Evolutionary conservation across 148 eudicot genomes (phyloP), one percentile per base, ranked within the genome.

Genomic region (Camellia lanceoleosa): DNA sequence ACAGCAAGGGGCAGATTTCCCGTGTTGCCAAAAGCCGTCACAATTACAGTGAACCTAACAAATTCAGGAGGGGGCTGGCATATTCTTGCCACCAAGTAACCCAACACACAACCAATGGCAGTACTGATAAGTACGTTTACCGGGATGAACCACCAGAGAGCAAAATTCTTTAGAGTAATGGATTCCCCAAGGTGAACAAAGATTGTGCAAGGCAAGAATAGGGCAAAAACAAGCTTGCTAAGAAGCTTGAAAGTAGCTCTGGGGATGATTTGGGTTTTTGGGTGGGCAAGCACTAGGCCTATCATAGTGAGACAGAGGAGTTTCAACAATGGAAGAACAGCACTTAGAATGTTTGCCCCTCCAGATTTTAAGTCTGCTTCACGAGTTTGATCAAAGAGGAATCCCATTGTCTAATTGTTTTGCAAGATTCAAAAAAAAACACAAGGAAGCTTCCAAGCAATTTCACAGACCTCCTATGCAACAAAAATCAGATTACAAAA

Each of bases 71-170:
- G 97, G 0, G 98, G 96, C 8, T 86, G 87, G 72, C 97, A 93
- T 54, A 95, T 83, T 10, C 76, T 68, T 6, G 92, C 85, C 30
- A 95, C 98, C 23, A 92, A 13, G 66, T 85, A 86, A 42, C 98
- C 97, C 61, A 93, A 80, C 0, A 86, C 5, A 54, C 93, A 90
- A 52, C 97, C 98, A 44, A 90, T 80, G 4, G 54, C 61, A 9
- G 94, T 90, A 72, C 93, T 89, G n/a, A 93, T 43, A 12, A 92
- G 46, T 4, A 92, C 93, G 64, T 95, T 95, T 10, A 88, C 85
- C 0, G 97, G 98, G 46, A 95, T 93, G 84, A 95, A 93, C 98
- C 98, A 95, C 98, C 98, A 91, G 7, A 55, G 89, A 15, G 77
- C 44, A 38, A 93, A 87, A 73, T 95, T 93, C 75, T 87, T 68